Base-by-base conservation (phyloP, 805 yeast species). In the Debaryomyces prosopidis region DNA sequence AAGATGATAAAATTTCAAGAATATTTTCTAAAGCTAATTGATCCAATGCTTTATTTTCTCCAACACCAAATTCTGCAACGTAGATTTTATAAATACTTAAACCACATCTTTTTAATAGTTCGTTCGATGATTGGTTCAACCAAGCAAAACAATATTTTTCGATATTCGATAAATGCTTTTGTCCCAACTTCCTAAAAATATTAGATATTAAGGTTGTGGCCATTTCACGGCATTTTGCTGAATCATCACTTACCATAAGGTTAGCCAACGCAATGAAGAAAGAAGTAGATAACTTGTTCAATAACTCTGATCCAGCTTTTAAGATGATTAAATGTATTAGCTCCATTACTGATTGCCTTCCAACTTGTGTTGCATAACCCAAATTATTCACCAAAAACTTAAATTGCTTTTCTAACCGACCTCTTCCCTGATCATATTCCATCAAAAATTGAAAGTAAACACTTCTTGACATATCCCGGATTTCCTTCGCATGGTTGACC, bases 391-490 rank as follows among this genome's bases (percentile, higher is more conserved):
- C 87, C 64, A 94, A 73, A 59, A 85, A 83, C 51, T 84, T 82
- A 66, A 92, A 84, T 52, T 89, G 95, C 54, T 85, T 87, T 51
- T 87, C 94, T 39, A 94, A 63, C 51, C 89, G 79, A 3, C 92
- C 90, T 55, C 84, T 77, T 27, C 98, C 90, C 68, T 92, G 97
- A 55, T 96, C 98, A 59, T 88, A 94, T 55, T 90, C 96, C 86
- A 89, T 86, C 58, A 94, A 68, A 55, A 94, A 94, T 55, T 84
- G 90, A 62, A 82, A 86, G 60, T 82, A 94, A 1, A 87, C 82
- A 51, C 88, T 80, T 65, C 98, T 79, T 7, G 97, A 82, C 64
- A 87, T 83, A 55, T 86, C 91, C 47, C 98, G 77, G 43, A 89
- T 87, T 57, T 85, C 89, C 41, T 80, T 80, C 2, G 92, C 76